A percentile compares a stretch with the other conserved stretches of the same genome.
phyloP scores from a whole-genome alignment of 192 early-diverging fungal species.

The Haplosporangium gracile region DNA sequence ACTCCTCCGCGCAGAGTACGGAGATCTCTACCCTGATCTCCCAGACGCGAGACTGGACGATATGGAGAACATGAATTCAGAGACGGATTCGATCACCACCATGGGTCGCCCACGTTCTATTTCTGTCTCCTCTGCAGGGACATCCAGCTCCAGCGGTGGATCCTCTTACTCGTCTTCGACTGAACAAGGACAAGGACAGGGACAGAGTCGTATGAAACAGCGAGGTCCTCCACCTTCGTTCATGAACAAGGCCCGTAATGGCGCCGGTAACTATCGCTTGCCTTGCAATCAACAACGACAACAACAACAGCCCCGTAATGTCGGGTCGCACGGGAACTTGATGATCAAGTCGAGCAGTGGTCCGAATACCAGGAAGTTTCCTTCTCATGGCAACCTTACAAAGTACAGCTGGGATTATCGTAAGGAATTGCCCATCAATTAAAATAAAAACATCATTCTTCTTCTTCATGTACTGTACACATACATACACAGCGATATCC shows the following conservation, averaged over 20 bases:
- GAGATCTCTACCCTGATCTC: conserved; percentile 10
- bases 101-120: conserved; percentile 10
- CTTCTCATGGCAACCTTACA: conserved; percentile 17
- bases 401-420: conserved; percentile 27
- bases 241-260: conserved; percentile 21
- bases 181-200: background rate
- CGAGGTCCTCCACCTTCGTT: conserved; percentile 15
- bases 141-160: background rate
- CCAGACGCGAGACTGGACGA: background rate
- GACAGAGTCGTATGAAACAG: background rate
- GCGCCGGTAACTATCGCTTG: background rate
- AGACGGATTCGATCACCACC: background rate
- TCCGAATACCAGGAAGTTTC: conserved; percentile 9
- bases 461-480: background rate
- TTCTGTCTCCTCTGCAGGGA: conserved; percentile 24
- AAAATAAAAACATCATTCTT: background rate
- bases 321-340: background rate
- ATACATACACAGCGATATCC: background rate
- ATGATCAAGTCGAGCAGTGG: background rate
- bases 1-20: conserved; percentile 34
- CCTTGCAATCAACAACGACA: background rate
- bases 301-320: background rate
- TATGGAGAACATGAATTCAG: background rate
- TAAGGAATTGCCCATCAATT: conserved; percentile 12
- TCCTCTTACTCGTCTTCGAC: background rate